A percentile compares a stretch with the other conserved stretches of the same genome.
Conservation (phyloP, 2,329 filamentous ascomycete species). For the Pseudogymnoascus sp. region DNA sequence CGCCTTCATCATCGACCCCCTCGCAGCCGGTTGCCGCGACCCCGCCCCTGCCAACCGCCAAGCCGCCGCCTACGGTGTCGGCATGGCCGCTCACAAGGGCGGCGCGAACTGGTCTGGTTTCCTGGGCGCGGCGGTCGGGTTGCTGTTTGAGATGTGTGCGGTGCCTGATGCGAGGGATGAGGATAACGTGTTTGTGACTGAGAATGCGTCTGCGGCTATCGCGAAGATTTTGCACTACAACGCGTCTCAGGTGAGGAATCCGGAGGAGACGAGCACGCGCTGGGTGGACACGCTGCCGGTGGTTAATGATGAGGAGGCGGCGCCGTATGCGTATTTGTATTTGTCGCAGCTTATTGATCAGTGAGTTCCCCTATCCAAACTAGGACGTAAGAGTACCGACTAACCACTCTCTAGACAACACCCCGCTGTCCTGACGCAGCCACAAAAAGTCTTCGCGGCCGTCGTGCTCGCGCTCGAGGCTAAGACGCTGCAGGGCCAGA, state of each 20-base stretch:
- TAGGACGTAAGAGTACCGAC: constrained; percentile 22
- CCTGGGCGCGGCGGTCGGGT: constrained; percentile 67
- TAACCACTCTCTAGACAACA: constrained; percentile 59
- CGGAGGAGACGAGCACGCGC: constrained; percentile 66
- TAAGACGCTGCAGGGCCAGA: constrained; percentile 80
- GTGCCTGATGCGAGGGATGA: constrained; percentile 76
- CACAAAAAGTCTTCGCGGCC: constrained; percentile 72
- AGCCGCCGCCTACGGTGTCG: constrained; percentile 91
- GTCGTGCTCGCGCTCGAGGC: constrained; percentile 86
- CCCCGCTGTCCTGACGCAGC: constrained; percentile 67
- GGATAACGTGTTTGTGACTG: constrained; percentile 92
- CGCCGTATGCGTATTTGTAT: constrained; percentile 91
- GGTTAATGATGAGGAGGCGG: constrained; percentile 92
- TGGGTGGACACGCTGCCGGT: constrained; percentile 92
- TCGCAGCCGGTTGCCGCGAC: constrained; percentile 80
- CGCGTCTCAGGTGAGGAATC: constrained; percentile 63
- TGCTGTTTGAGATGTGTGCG: constrained; percentile 76
- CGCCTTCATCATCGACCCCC: constrained; percentile 75
- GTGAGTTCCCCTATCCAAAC: constrained; percentile 49
- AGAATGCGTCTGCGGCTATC: constrained; percentile 93
- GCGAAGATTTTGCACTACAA: constrained; percentile 96
- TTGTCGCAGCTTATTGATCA: constrained; percentile 85
- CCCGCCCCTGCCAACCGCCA: constrained; percentile 84
- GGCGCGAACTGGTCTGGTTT: constrained; percentile 84
- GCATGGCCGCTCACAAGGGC: constrained; percentile 88